phyloP scores from a whole-genome alignment of 345 rosid genomes.

The Citrus hindsii region DNA sequence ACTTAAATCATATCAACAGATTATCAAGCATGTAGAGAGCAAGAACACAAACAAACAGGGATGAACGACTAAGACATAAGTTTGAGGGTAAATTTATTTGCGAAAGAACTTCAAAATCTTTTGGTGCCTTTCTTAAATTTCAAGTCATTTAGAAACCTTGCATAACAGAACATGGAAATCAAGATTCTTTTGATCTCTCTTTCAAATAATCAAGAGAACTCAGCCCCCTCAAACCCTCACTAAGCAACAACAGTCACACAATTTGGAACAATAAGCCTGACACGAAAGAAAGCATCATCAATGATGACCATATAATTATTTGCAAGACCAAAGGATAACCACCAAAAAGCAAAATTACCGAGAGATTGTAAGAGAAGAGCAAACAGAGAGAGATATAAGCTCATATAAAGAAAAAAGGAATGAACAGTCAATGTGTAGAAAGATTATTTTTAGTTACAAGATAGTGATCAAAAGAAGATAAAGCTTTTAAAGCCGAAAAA shows the following conservation, averaged over 20 bases:
- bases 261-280: neutral
- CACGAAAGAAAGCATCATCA: neutral
- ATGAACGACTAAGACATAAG: neutral
- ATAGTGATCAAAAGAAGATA: constrained; percentile 32
- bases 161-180: constrained; percentile 15
- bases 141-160: constrained; percentile 26
- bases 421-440: constrained; percentile 1
- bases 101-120: constrained; percentile 5
- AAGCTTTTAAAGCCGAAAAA: constrained; percentile 16
- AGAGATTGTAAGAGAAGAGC: neutral
- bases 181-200: constrained; percentile 11
- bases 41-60: constrained; percentile 7
- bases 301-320: neutral
- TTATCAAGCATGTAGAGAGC: constrained; percentile 2
- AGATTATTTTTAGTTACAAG: constrained; percentile 22
- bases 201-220: neutral
- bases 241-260: constrained; percentile 4
- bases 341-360: neutral
- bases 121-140: constrained; percentile 39
- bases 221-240: neutral
- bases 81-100: neutral
- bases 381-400: neutral
- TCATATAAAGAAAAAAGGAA: neutral
- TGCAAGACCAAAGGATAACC: neutral
- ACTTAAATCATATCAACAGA: neutral